Evolutionary conservation across 352 stramenopile species (phyloP), one percentile per base, ranked within the genome.

Genomic region (Phytophthora fragariae): DNA sequence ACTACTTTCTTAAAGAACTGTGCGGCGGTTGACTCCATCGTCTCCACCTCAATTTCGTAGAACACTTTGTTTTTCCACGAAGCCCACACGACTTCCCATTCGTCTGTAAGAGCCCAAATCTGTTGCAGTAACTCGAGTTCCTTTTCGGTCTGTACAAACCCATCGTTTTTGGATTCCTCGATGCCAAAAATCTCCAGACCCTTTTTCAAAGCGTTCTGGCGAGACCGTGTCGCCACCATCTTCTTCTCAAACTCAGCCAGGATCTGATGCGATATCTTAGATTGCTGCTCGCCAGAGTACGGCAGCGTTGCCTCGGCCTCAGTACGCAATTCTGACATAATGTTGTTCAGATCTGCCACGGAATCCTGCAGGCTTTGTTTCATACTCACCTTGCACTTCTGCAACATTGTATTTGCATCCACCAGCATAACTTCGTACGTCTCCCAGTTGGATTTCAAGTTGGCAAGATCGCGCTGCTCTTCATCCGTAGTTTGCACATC

Each of bases 361-460:
- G 88, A 96, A 62, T 96, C 92, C 70, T 99, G 93, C 2, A 99
- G 77, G 44, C 97, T 97, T 67, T 98, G 91, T 73, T 98, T 98
- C 96, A 99, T 98, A 57, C 92, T 98, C 19, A 97, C 75, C 81
- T 98, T 98, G 76, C 89, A 95, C 63, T 98, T 97, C 57, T 98
- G 92, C 35, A 98, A 69, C 82, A 96, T 95, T 29, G 88, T 87
- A 50, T 98, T 96, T 0, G 91, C 86, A 52, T 97, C 86, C 3
- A 91, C 80, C 17, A 98, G 73, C 83, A 96, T 93, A 8, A 75
- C 77, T 68, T 97, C 85, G 62, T 97, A 98, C 4, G 77, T 72
- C 64, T 97, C 85, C 92, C 93, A 98, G 41, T 90, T 85, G 1
- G 85, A 59, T 39, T 87, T 83, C 24, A 97, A 49, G 29, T 92